A percentile compares a stretch with the other conserved stretches of the same genome.
Evolutionary conservation across 768 basidiomycete species (phyloP).

Genomic region (Pisolithus tinctorius): DNA sequence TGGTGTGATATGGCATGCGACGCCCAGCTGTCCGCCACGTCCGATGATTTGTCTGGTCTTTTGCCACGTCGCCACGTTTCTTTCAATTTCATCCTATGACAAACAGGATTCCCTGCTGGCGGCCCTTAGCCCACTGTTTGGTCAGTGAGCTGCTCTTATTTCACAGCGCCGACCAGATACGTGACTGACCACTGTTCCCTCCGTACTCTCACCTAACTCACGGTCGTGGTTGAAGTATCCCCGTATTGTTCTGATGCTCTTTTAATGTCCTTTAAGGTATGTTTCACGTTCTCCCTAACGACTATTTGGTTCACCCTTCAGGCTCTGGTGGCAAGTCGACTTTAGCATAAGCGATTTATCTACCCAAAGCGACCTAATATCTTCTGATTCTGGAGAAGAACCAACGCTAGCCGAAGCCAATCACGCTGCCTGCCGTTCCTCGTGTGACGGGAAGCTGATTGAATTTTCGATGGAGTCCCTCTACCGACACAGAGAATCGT

Average conservation of each 20-base stretch:
- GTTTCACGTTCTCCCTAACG: neutral
- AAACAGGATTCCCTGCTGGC: no score
- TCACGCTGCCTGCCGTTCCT: neutral
- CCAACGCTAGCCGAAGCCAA: neutral
- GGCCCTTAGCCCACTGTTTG: neutral
- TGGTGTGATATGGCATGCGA: neutral
- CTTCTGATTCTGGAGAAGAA: no score
- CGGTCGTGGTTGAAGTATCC: neutral
- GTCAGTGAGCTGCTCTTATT: neutral
- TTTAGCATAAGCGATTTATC: no score
- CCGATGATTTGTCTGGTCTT: neutral
- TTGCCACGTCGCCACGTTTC: constrained; percentile 1
- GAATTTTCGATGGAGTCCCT: neutral
- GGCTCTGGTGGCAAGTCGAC: neutral
- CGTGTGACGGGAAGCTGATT: neutral
- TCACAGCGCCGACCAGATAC: neutral
- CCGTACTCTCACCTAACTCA: no score
- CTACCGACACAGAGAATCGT: neutral
- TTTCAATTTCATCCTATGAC: neutral
- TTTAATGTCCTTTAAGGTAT: neutral
- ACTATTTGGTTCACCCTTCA: neutral
- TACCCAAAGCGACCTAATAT: neutral
- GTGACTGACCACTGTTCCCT: neutral
- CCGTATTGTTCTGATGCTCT: neutral
- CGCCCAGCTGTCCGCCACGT: neutral